phyloP scores from a whole-genome alignment of 768 basidiomycete genomes.

The Tricholomella constricta region DNA sequence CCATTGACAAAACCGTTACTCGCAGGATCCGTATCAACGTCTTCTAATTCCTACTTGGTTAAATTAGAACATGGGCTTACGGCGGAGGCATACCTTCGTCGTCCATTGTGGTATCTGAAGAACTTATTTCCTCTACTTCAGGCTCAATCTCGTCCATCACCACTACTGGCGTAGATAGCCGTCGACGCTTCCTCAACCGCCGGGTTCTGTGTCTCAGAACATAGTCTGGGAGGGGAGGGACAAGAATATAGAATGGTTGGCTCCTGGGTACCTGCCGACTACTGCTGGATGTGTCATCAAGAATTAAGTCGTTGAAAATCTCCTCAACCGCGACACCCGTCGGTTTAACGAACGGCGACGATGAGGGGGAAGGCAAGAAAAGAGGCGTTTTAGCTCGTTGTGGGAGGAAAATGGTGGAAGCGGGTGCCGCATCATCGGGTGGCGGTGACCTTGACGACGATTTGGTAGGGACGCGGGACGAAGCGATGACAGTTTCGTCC shows the following conservation, averaged over 20 bases:
- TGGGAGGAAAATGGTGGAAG: background rate
- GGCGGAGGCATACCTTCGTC: conserved; percentile 23
- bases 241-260: conserved; percentile 26
- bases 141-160: background rate
- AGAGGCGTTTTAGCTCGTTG: conserved; percentile 37
- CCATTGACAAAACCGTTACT: conserved; percentile 14
- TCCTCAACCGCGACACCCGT: background rate
- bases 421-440: background rate
- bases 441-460: background rate
- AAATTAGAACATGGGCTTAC: conserved; percentile 10
- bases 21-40: conserved; percentile 18
- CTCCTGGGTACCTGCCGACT: background rate
- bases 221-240: conserved; percentile 36
- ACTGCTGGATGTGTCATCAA: background rate
- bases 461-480: background rate
- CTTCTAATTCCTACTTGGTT: conserved; percentile 16
- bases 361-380: conserved; percentile 50
- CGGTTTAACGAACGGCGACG: conserved; percentile 25
- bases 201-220: conserved; percentile 15
- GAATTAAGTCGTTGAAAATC: background rate
- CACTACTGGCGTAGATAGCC: background rate
- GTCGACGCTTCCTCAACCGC: conserved; percentile 1
- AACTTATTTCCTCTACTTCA: background rate
- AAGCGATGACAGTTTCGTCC: background rate
- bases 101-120: conserved; percentile 7